Evolutionary conservation across 257 asterid genomes (phyloP).

Genomic region (Solanum etuberosum): DNA sequence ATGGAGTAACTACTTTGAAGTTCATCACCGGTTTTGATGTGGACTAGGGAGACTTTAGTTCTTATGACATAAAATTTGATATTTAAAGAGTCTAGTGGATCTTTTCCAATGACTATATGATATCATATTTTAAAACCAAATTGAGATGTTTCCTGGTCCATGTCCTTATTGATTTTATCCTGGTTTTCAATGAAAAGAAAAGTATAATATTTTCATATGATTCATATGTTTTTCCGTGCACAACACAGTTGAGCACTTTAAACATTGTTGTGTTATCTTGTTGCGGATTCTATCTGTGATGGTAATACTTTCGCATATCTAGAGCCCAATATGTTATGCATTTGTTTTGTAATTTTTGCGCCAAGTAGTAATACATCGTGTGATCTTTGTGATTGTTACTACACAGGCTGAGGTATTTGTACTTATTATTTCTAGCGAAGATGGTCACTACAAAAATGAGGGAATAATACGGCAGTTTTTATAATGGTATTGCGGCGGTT

Average conservation of each 20-base stretch:
- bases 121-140: neutral
- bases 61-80: neutral
- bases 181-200: neutral
- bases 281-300: neutral
- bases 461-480: too few relatives aligned
- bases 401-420: too few relatives aligned
- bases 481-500: too few relatives aligned
- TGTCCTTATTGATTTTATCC: neutral
- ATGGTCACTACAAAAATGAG: constrained; percentile 14
- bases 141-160: neutral
- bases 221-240: neutral
- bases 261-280: neutral
- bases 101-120: neutral
- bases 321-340: neutral
- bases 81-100: neutral
- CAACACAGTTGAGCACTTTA: neutral
- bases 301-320: neutral
- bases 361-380: neutral
- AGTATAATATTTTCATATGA: neutral
- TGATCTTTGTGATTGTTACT: neutral
- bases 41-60: neutral
- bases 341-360: neutral
- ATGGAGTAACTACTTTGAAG: neutral
- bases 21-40: neutral
- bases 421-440: constrained; percentile 61